Percentiles rank a stretch among this genome's conserved stretches.
Conservation (phyloP, 2,329 filamentous ascomycete genomes). For the Aspergillus latus region DNA sequence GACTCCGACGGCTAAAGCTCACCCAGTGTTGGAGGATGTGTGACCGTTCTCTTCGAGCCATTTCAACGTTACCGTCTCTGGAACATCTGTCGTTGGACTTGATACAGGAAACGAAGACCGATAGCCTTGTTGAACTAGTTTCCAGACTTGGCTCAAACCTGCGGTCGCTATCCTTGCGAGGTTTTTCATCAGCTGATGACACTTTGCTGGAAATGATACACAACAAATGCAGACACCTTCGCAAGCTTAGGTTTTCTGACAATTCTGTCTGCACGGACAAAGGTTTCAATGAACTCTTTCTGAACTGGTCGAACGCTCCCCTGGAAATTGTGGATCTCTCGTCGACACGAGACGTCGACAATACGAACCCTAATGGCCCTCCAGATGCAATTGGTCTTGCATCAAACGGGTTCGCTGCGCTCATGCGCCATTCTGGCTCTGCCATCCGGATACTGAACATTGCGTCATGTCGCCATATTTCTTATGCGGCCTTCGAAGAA, state of each 20-base stretch:
- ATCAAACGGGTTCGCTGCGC: conserved; percentile 69
- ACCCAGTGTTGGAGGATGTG: conserved; percentile 75
- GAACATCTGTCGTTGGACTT: conserved; percentile 75
- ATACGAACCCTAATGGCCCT: conserved; percentile 63
- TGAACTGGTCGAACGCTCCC: conserved; percentile 70
- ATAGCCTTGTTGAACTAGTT: conserved; percentile 62
- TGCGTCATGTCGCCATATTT: conserved; percentile 82
- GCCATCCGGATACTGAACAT: conserved; percentile 69
- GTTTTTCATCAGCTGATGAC: conserved; percentile 67
- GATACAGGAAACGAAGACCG: conserved; percentile 55
- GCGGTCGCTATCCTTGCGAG: conserved; percentile 74
- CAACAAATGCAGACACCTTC: conserved; percentile 63
- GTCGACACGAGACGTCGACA: conserved; percentile 74
- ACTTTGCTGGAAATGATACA: conserved; percentile 70
- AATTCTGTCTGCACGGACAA: conserved; percentile 74
- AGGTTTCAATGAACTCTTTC: conserved; percentile 72
- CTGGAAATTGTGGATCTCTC: conserved; percentile 72
- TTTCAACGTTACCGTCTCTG: conserved; percentile 63
- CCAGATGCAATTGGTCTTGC: conserved; percentile 69
- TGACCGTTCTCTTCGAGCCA: conserved; percentile 62
- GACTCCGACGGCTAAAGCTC: conserved; percentile 74
- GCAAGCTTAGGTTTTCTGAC: conserved; percentile 77
- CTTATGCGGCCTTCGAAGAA: conserved; percentile 67
- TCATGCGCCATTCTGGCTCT: conserved; percentile 80
- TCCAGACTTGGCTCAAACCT: conserved; percentile 63